These are phyloP conservation scores for Prunus mongolica DNA, from an alignment of 306 rosid genomes.

Conservation along the genomic window DNA sequence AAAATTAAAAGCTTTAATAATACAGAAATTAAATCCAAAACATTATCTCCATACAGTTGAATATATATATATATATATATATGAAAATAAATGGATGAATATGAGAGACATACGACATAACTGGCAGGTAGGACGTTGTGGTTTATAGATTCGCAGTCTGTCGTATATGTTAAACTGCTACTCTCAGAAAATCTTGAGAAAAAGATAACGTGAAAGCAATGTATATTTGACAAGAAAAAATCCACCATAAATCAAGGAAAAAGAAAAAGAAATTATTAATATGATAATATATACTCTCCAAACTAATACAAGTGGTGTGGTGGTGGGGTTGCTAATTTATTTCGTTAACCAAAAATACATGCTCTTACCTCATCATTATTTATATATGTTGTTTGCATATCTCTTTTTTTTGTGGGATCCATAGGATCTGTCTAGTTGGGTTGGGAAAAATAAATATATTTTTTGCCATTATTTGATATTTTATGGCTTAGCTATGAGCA, in stretches of 20 bases:
- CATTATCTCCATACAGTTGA: not conserved
- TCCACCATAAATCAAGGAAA: not conserved
- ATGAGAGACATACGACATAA: not conserved
- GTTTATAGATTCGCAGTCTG: not conserved
- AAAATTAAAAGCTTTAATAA: not conserved
- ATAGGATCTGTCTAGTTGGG: too few relatives aligned
- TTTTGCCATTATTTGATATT: too few relatives aligned
- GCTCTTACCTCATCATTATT: too few relatives aligned
- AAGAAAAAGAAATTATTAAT: not conserved
- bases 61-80: too few relatives aligned
- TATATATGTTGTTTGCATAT: too few relatives aligned
- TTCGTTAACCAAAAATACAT: too few relatives aligned
- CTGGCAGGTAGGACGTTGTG: slow-evolving; percentile 10
- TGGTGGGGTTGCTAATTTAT: too few relatives aligned
- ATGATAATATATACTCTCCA: too few relatives aligned
- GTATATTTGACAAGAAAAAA: slow-evolving; percentile 9
- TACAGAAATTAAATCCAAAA: not conserved
- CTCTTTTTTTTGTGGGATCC: too few relatives aligned
- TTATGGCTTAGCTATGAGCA: too few relatives aligned
- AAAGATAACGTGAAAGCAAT: slow-evolving; percentile 39
- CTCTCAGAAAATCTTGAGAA: slow-evolving; percentile 19
- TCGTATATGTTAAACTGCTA: not conserved
- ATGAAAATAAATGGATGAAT: not conserved
- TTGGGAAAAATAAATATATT: too few relatives aligned
- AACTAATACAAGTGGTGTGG: too few relatives aligned